Conservation (phyloP, 106 monocot genomes). For the Agapanthus africanus region DNA sequence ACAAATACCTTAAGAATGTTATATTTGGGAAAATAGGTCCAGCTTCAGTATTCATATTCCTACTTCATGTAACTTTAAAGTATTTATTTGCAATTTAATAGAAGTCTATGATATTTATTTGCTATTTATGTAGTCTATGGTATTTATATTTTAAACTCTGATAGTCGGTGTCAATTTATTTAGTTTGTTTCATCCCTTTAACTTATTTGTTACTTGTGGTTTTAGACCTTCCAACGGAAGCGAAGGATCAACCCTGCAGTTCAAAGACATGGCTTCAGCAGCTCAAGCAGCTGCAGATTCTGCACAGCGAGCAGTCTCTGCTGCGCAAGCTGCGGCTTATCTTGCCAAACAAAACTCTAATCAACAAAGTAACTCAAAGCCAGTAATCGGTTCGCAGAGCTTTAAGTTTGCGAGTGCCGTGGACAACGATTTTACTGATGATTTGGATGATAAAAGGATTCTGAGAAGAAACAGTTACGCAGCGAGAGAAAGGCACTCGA, state of each 20-base stretch:
- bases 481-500: no score
- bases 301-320: conserved; percentile 53
- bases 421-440: conserved; percentile 10
- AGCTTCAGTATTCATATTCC: no score
- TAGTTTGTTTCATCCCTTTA: background rate
- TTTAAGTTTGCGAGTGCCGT: conserved; percentile 6
- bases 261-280: conserved; percentile 56
- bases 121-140: no score
- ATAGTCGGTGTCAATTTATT: no score
- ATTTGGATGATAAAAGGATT: conserved; percentile 19
- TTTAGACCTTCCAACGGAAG: conserved; percentile 13
- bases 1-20: no score
- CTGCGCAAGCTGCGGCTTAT: conserved; percentile 61
- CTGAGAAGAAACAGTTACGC: conserved; percentile 30
- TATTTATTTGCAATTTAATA: no score
- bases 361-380: conserved; percentile 8
- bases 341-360: conserved; percentile 39
- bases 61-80: no score
- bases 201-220: background rate
- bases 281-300: conserved; percentile 71
- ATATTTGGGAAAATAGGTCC: no score
- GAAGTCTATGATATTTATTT: no score
- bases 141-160: no score
- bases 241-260: conserved; percentile 22
- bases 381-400: conserved; percentile 23